Evolutionary conservation across 768 basidiomycete species (phyloP), one percentile per base, ranked within the genome.

Genomic region (Amanita brunnescens): DNA sequence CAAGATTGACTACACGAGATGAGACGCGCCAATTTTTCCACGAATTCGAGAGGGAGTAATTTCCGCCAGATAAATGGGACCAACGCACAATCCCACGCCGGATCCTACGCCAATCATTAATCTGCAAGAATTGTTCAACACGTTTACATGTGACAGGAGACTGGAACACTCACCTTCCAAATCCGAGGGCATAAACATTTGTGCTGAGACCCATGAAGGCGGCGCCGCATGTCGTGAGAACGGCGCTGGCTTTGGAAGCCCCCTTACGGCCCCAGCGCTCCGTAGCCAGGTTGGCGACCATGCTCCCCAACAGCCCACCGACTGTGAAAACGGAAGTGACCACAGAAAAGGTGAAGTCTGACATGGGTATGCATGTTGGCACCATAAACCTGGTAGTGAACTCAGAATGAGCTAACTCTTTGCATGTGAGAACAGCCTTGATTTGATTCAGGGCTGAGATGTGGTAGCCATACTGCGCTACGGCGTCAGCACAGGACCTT

Each of bases 391-490:
- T 55, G 10, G 45, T 32, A 48, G 64, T 41, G 50, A 62, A 49
- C 29, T 58, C 54, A 40, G 58, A 26, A 41, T 63, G 58, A 29
- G 64, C 56, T 6, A 57, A 50, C 26, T 56, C 58, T 46, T 76
- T 75, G 69, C 91, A 95, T 2, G 86, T 90, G 51, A 93, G 62
- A 38, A 85, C 80, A 4, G 76, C 77, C 61, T 90, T 83, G 21
- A 94, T 83, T 63, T 93, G 91, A 64, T 97, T 97, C 53, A 97
- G 77, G 13, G 85, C 85, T 1, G 91, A 88, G 37, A 92, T 89
- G 64, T 95, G 91, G 65, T 87, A 96, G n/a, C 92, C 93, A 69
- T 90, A 91, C 79, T 89, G 29, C 43, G 44, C 16, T 1, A 3
- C 18, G n/a, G 9, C 46, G 47, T 24, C 26, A 33, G 3, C 47